Evolutionary conservation across 495 filamentous ascomycete species (phyloP).

Genomic region (Hypoxylon crocopeplum): DNA sequence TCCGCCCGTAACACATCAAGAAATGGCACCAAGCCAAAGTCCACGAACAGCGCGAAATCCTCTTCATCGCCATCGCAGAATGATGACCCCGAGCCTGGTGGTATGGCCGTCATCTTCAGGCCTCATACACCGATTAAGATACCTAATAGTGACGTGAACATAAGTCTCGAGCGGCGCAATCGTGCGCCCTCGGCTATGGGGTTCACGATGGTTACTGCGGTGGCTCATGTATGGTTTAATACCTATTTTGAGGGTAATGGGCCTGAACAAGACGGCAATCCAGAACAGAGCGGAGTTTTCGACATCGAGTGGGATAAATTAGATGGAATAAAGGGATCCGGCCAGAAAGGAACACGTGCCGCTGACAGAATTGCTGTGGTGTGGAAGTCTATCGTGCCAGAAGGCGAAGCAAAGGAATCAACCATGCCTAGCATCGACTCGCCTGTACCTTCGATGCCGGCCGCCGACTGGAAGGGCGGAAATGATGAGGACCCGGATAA

Average conservation of each 20-base stretch:
- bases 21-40: neutral
- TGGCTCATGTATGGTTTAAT: slow-evolving; percentile 98
- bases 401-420: slow-evolving; percentile 39
- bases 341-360: slow-evolving; percentile 77
- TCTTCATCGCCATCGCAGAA: slow-evolving; percentile 23
- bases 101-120: slow-evolving; percentile 77
- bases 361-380: slow-evolving; percentile 87
- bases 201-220: slow-evolving; percentile 86
- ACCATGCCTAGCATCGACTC: slow-evolving; percentile 67
- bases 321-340: slow-evolving; percentile 77
- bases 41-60: slow-evolving; percentile 1
- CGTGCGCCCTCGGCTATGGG: slow-evolving; percentile 78
- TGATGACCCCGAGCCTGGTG: slow-evolving; percentile 53
- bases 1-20: slow-evolving; percentile 3
- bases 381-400: slow-evolving; percentile 61
- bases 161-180: slow-evolving; percentile 76
- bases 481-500: slow-evolving; percentile 51
- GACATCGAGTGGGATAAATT: slow-evolving; percentile 67
- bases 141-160: slow-evolving; percentile 84
- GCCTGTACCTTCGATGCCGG: slow-evolving; percentile 67
- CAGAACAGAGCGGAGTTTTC: slow-evolving; percentile 60
- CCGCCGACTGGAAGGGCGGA: slow-evolving; percentile 75
- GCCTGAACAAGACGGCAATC: slow-evolving; percentile 61
- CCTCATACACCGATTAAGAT: slow-evolving; percentile 67
- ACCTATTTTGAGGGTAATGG: slow-evolving; percentile 87